A percentile compares a stretch with the other conserved stretches of the same genome.
Evolutionary conservation across 805 yeast species (phyloP).

Genomic region (Kazachstania taianensis): DNA sequence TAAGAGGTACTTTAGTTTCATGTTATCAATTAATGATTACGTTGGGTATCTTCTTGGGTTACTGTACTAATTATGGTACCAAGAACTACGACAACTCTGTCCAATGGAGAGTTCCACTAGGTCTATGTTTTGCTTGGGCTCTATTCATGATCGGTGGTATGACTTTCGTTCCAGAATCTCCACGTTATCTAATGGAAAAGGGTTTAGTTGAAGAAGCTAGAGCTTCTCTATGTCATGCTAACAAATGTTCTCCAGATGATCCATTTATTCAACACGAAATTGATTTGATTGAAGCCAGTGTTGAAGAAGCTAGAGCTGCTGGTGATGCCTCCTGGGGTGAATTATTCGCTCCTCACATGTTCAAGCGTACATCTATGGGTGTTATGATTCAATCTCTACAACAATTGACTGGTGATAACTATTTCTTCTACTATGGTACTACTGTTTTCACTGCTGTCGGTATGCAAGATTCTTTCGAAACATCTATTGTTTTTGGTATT

Average conservation of each 20-base stretch:
- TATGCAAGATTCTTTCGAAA: slow-evolving; percentile 46
- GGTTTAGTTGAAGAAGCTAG: slow-evolving; percentile 53
- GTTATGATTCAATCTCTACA: slow-evolving; percentile 52
- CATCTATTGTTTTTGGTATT: slow-evolving; percentile 51
- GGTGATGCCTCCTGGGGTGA: slow-evolving; percentile 62
- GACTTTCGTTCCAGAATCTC: slow-evolving; percentile 63
- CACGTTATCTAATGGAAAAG: slow-evolving; percentile 54
- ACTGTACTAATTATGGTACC: slow-evolving; percentile 62
- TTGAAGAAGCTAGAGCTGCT: slow-evolving; percentile 49
- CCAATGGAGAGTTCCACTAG: slow-evolving; percentile 72
- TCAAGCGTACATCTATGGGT: slow-evolving; percentile 41
- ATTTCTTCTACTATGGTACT: slow-evolving; percentile 61
- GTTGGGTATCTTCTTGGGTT: slow-evolving; percentile 68
- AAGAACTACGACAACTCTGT: slow-evolving; percentile 33
- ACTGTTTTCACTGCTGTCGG: slow-evolving; percentile 56
- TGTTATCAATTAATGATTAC: slow-evolving; percentile 68
- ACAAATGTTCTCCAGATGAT: slow-evolving; percentile 44
- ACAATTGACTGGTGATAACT: slow-evolving; percentile 62
- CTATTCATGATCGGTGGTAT: slow-evolving; percentile 32
- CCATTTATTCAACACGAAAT: slow-evolving; percentile 48
- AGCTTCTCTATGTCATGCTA: slow-evolving; percentile 45
- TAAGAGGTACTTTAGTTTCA: slow-evolving; percentile 67
- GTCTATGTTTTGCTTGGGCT: slow-evolving; percentile 45
- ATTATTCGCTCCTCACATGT: slow-evolving; percentile 53
- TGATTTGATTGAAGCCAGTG: slow-evolving; percentile 48